Evolutionary conservation across 768 basidiomycete genomes (phyloP).

Genomic region (Termitomyces sp.): DNA sequence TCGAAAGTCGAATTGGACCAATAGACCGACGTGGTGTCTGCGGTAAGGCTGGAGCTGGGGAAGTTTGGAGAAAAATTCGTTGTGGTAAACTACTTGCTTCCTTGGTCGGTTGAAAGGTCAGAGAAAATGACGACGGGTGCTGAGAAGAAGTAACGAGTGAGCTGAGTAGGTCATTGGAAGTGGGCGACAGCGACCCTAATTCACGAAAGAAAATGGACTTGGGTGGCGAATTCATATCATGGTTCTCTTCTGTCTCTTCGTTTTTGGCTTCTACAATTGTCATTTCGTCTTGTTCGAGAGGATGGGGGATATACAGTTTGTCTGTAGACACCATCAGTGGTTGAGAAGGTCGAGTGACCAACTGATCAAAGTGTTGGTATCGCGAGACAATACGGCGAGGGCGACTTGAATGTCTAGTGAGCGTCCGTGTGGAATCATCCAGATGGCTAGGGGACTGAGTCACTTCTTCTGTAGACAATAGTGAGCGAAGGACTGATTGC

Average conservation of each 20-base stretch:
- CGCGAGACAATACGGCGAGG: neutral
- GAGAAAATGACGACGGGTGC: neutral
- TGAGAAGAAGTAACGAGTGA: constrained; percentile 25
- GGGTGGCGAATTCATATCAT: neutral
- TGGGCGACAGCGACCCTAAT: constrained; percentile 55
- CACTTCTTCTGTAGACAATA: constrained; percentile 1
- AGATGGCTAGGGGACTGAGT: neutral
- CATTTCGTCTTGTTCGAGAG: neutral
- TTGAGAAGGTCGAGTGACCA: neutral
- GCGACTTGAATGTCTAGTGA: neutral
- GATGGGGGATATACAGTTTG: neutral
- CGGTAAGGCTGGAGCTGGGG: constrained; percentile 15
- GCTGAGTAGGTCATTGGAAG: constrained; percentile 39
- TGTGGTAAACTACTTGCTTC: neutral
- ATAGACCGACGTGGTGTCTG: constrained; percentile 14
- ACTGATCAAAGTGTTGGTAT: neutral
- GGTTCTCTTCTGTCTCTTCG: neutral
- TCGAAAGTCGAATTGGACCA: constrained; percentile 17
- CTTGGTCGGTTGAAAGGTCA: neutral
- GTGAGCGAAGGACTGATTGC: neutral
- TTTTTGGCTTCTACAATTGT: neutral
- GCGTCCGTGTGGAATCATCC: neutral
- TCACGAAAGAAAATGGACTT: constrained; percentile 28
- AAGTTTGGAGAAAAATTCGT: constrained; percentile 2
- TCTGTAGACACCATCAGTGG: neutral